A percentile compares a stretch with the other conserved stretches of the same genome.
These are phyloP conservation scores for Betula pendula DNA, from an alignment of 306 rosid genomes.

Conservation along the genomic window DNA sequence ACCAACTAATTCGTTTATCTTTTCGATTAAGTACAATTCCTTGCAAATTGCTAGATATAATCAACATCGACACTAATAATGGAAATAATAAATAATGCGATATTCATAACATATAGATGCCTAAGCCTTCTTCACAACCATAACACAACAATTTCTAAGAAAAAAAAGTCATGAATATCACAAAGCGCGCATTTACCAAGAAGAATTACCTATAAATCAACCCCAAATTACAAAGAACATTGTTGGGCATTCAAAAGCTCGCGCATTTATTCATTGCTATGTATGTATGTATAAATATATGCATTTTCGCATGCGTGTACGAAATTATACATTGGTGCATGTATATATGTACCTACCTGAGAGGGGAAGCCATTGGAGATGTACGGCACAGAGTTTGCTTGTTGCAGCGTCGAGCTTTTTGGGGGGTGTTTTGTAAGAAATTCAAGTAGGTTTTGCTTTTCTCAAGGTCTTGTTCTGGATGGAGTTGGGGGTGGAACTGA, in stretches of 20 bases:
- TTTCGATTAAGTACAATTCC: neutral
- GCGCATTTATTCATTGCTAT: neutral
- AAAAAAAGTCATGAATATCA: too few species aligned
- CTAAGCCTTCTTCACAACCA: neutral
- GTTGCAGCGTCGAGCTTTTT: neutral
- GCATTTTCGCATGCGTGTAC: neutral
- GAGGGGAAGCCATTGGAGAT: slow-evolving; percentile 8
- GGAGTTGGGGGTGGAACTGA: neutral
- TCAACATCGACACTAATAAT: neutral
- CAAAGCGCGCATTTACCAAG: too few species aligned
- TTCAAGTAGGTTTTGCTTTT: neutral
- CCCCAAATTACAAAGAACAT: neutral
- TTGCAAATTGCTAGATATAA: neutral
- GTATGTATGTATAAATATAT: neutral
- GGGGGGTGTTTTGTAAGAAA: neutral
- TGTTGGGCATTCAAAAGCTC: neutral
- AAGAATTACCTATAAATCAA: too few species aligned
- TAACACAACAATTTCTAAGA: neutral
- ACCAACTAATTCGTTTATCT: too few species aligned
- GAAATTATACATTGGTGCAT: neutral
- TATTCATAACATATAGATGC: neutral
- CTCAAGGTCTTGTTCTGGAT: neutral
- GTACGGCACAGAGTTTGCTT: neutral
- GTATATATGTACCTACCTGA: neutral
- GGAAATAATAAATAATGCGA: neutral